Percentiles rank a stretch among this genome's conserved stretches.
These are phyloP conservation scores for Gossypium gossypioides DNA, from an alignment of 441 rosid species.

Conservation along the genomic window DNA sequence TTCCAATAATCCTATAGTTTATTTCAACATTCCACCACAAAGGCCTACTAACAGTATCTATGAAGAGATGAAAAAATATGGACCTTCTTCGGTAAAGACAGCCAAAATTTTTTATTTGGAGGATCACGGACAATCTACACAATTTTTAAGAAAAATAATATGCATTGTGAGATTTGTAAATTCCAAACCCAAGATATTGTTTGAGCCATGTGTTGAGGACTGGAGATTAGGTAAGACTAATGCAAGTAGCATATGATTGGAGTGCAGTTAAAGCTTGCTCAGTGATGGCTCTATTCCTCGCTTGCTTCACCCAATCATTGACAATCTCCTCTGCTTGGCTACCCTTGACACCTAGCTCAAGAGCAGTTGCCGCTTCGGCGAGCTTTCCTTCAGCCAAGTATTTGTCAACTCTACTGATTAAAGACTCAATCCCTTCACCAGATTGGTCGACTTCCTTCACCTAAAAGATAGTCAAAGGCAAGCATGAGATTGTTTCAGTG, in stretches of 20 bases:
- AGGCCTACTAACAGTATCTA: not conserved
- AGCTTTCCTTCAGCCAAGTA: slow-evolving; percentile 74
- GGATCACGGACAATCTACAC: slow-evolving; percentile 13
- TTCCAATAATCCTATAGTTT: not conserved
- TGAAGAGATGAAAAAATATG: not conserved
- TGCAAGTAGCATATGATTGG: slow-evolving; percentile 76
- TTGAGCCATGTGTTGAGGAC: not conserved
- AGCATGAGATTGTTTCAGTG: not conserved
- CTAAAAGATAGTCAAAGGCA: slow-evolving; percentile 24
- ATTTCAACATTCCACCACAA: slow-evolving; percentile 1
- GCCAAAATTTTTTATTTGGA: slow-evolving; percentile 19
- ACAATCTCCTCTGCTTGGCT: slow-evolving; percentile 71
- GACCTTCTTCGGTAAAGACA: not conserved
- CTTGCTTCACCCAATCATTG: slow-evolving; percentile 59
- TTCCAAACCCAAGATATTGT: not conserved
- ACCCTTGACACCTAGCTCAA: slow-evolving; percentile 75
- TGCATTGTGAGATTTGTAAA: slow-evolving; percentile 5
- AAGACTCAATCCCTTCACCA: slow-evolving; percentile 66
- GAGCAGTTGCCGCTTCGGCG: slow-evolving; percentile 78
- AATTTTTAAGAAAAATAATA: not conserved
- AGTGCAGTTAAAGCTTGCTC: slow-evolving; percentile 82
- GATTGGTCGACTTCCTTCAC: slow-evolving; percentile 56
- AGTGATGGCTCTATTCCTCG: slow-evolving; percentile 71
- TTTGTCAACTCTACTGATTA: slow-evolving; percentile 58
- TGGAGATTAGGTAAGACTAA: slow-evolving; percentile 46